phyloP scores from a whole-genome alignment of 129 eudicot species.

The Ambrosia artemisiifolia region DNA sequence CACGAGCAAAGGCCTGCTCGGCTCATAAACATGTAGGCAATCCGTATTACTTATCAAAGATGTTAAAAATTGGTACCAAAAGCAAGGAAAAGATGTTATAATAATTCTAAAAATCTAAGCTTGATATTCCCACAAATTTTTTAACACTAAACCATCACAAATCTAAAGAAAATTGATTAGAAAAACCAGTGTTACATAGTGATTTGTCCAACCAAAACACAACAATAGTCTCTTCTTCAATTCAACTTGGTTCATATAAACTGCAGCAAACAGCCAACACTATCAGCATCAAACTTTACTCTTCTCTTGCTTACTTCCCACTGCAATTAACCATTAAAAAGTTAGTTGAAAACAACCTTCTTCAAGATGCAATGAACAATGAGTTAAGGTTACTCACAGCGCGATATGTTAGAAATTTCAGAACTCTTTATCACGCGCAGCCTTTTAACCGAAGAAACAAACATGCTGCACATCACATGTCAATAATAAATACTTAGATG shows the following conservation, averaged over 20 bases:
- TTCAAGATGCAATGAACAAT: not conserved
- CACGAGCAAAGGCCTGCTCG: no score
- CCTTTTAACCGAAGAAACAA: slow-evolving; percentile 84
- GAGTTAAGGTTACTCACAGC: slow-evolving; percentile 48
- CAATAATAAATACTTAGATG: slow-evolving; percentile 1
- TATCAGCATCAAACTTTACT: slow-evolving; percentile 21
- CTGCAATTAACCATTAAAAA: slow-evolving; percentile 26
- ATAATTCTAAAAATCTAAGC: slow-evolving; percentile 12
- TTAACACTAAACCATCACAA: slow-evolving; percentile 12
- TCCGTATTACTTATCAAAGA: no score
- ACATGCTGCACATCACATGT: slow-evolving; percentile 67
- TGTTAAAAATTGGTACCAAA: no score
- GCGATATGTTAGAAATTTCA: slow-evolving; percentile 53
- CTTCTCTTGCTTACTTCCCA: slow-evolving; percentile 47
- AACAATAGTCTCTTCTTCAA: slow-evolving; percentile 12
- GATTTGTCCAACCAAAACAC: slow-evolving; percentile 26
- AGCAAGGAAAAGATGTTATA: not conserved
- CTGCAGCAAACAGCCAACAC: slow-evolving; percentile 11
- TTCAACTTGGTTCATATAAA: slow-evolving; percentile 32
- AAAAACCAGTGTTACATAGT: slow-evolving; percentile 25
- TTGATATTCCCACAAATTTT: slow-evolving; percentile 24
- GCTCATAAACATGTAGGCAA: no score
- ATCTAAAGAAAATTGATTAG: slow-evolving; percentile 19
- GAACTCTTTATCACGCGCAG: slow-evolving; percentile 86
- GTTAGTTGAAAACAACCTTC: not conserved